phyloP scores from a whole-genome alignment of 2,329 filamentous ascomycete genomes.

The Penicillium sp. region DNA sequence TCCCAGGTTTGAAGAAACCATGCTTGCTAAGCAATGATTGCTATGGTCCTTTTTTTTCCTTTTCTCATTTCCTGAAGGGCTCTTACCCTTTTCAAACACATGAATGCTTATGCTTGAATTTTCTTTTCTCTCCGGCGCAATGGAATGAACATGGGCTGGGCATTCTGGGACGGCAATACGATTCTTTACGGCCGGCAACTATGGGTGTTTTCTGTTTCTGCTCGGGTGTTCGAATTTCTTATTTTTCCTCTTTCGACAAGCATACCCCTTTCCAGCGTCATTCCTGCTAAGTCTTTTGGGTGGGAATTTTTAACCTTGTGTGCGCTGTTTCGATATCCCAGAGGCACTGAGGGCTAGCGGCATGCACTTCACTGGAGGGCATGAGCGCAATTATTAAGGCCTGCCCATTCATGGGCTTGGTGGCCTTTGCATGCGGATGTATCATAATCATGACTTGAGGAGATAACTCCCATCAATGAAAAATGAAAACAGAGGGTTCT shows the following conservation, averaged over 20 bases:
- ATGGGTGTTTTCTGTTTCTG: constrained; percentile 22
- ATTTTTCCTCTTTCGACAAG: constrained; percentile 13
- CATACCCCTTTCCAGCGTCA: constrained; percentile 29
- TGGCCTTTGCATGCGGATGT: constrained; percentile 14
- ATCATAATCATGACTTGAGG: constrained; percentile 21
- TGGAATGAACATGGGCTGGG: constrained; percentile 28
- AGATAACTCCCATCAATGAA: constrained; percentile 20
- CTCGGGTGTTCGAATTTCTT: constrained; percentile 16
- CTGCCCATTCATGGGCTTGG: background rate
- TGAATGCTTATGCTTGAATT: constrained; percentile 27
- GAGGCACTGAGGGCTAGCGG: constrained; percentile 6
- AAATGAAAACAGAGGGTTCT: constrained; percentile 29
- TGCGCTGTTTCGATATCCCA: constrained; percentile 9
- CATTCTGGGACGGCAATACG: constrained; percentile 28
- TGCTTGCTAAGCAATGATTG: constrained; percentile 25
- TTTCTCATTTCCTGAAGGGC: constrained; percentile 25
- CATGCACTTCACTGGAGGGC: constrained; percentile 1
- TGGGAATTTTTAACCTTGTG: constrained; percentile 14
- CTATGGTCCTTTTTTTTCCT: constrained; percentile 17
- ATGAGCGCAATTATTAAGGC: constrained; percentile 1
- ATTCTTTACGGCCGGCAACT: constrained; percentile 25
- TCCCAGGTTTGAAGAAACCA: constrained; percentile 32
- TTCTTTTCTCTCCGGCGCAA: constrained; percentile 30
- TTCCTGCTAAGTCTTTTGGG: constrained; percentile 23
- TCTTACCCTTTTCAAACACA: constrained; percentile 30